phyloP scores from a whole-genome alignment of 805 yeast genomes.

The Tanozyma kutaoensis region DNA sequence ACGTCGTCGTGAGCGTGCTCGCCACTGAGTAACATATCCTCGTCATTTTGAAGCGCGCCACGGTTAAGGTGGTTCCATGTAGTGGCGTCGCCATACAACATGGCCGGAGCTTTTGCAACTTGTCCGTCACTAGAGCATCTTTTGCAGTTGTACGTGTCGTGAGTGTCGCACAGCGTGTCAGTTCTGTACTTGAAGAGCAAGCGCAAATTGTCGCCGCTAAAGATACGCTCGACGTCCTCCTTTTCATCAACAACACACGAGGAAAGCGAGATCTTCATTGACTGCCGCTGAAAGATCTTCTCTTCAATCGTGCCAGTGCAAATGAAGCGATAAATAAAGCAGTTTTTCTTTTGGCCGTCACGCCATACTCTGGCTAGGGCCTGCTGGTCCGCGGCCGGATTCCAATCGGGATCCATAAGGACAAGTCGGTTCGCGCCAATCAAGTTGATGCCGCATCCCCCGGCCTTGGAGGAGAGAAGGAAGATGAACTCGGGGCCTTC shows the following conservation, averaged over 20 bases:
- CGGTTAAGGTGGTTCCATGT: conserved; percentile 97
- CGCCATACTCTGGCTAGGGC: conserved; percentile 98
- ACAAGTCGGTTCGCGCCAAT: conserved; percentile 92
- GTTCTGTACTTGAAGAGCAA: conserved; percentile 62
- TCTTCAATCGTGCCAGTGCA: conserved; percentile 94
- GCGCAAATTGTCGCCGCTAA: conserved; percentile 68
- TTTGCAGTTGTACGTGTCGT: conserved; percentile 80
- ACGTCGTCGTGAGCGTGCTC: too few relatives aligned
- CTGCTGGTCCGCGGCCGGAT: conserved; percentile 97
- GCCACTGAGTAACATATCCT: too few relatives aligned
- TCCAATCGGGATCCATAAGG: conserved; percentile 90
- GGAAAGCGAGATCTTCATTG: conserved; percentile 84
- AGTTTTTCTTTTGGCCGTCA: conserved; percentile 96
- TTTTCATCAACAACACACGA: conserved; percentile 96
- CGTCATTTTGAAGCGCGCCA: too few relatives aligned
- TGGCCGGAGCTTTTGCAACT: conserved; percentile 53
- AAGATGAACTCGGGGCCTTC: conserved; percentile 80
- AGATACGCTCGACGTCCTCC: conserved; percentile 86
- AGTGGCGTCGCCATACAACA: conserved; percentile 95
- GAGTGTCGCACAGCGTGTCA: conserved; percentile 75
- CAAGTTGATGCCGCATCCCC: conserved; percentile 96
- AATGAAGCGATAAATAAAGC: conserved; percentile 88
- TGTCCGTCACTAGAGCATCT: conserved; percentile 56
- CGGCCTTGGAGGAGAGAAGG: conserved; percentile 87
- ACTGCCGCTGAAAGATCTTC: conserved; percentile 89